Conservation (phyloP, 2,329 filamentous ascomycete genomes). For the Chrysosporium keratinophilum region DNA sequence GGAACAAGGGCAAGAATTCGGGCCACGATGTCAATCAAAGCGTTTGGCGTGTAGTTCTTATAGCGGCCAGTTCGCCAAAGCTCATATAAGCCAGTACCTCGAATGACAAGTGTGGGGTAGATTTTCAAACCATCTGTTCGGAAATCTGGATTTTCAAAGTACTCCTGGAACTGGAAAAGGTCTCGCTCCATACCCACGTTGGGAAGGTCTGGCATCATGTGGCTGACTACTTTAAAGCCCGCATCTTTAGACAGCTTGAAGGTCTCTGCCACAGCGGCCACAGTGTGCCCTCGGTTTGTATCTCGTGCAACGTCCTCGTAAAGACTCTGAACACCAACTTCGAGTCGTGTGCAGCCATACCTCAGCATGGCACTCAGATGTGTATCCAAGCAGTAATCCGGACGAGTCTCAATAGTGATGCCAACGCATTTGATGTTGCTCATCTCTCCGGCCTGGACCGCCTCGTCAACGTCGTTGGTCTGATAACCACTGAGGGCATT, state of each 20-base stretch:
- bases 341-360: slow-evolving; percentile 92
- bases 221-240: slow-evolving; percentile 95
- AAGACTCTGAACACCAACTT: slow-evolving; percentile 89
- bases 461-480: slow-evolving; percentile 87
- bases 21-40: slow-evolving; percentile 86
- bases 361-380: slow-evolving; percentile 91
- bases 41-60: slow-evolving; percentile 98
- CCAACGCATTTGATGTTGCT: slow-evolving; percentile 96
- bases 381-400: slow-evolving; percentile 93
- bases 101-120: slow-evolving; percentile 93
- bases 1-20: slow-evolving; percentile 91
- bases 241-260: slow-evolving; percentile 97
- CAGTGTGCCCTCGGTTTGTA: slow-evolving; percentile 92
- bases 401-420: slow-evolving; percentile 94
- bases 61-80: slow-evolving; percentile 94
- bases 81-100: slow-evolving; percentile 92
- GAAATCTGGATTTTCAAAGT: slow-evolving; percentile 94
- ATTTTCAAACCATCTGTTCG: slow-evolving; percentile 96
- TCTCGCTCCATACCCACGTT: slow-evolving; percentile 99
- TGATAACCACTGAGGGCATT: slow-evolving; percentile 96
- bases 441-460: slow-evolving; percentile 88
- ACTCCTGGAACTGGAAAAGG: slow-evolving; percentile 91
- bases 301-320: slow-evolving; percentile 98
- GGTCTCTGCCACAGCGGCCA: slow-evolving; percentile 88
- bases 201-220: slow-evolving; percentile 98